Conservation (phyloP, 371 early-diverging fungal species). For the Apophysomyces trapeziformis region DNA sequence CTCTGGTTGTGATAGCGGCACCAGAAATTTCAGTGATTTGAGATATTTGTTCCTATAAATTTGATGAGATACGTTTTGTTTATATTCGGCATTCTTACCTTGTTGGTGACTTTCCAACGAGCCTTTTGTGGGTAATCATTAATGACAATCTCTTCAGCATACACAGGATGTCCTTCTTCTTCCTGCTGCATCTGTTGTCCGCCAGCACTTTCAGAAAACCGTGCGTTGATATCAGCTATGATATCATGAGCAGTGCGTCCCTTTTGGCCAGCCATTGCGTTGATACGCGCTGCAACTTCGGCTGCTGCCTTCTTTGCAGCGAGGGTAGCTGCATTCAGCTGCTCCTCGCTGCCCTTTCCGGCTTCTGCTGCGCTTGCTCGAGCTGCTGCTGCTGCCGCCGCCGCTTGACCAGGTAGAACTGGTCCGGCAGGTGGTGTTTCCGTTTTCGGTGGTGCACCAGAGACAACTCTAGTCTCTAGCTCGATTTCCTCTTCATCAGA, state of each 20-base stretch:
- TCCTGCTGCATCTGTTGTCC: constrained; percentile 22
- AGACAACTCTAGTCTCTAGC: constrained; percentile 38
- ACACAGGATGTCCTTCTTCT: constrained; percentile 47
- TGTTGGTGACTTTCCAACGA: constrained; percentile 95
- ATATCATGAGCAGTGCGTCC: constrained; percentile 30
- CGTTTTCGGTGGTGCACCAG: constrained; percentile 21
- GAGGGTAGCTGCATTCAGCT: constrained; percentile 54
- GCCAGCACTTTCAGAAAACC: constrained; percentile 22
- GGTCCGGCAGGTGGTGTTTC: constrained; percentile 20
- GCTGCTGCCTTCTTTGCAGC: constrained; percentile 55
- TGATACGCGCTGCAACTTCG: constrained; percentile 51
- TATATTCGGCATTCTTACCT: constrained; percentile 51
- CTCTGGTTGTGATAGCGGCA: constrained; percentile 94
- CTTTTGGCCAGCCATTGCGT: constrained; percentile 39
- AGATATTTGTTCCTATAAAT: constrained; percentile 77
- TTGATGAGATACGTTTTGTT: constrained; percentile 5
- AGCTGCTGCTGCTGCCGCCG: constrained; percentile 52
- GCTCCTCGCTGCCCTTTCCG: constrained; percentile 43
- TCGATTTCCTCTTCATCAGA: constrained; percentile 77
- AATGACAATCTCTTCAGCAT: constrained; percentile 89
- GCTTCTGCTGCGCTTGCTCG: constrained; percentile 45
- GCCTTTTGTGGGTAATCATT: constrained; percentile 98
- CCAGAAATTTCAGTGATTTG: constrained; percentile 92
- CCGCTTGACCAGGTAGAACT: constrained; percentile 42
- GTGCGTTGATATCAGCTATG: constrained; percentile 39